Base-by-base conservation (phyloP, 2,329 filamentous ascomycete genomes). In the Venturia aucupariae region DNA sequence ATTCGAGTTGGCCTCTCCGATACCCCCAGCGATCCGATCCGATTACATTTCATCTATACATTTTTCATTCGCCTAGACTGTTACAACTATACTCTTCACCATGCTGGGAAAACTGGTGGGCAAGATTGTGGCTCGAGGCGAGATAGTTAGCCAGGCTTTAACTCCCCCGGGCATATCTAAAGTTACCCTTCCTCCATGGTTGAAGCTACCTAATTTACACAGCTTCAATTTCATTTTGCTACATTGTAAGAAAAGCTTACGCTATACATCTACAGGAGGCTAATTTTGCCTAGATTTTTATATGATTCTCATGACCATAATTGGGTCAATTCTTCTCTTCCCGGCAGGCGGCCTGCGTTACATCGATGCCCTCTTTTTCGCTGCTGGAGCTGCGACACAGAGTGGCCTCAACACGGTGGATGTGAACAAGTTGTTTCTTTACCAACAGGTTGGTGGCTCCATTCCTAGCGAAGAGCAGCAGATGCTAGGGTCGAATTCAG, bases 321-420 rank as follows among this genome's bases (percentile, higher is more conserved):
- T 92, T 59, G 86, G 86, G 19, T 96, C 92, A 0, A 78, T 97
- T 68, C 80, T 96, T 61, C 75, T 99, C 22, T 97, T 85, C 70
- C 84, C 82, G 22, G 79, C 78, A 4, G 84, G 84, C 32, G 77
- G 85, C 19, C 74, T 97, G 65, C 67, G 75, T 1, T 99, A 96
- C 71, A 90, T 94, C 69, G 92, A 99, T 79, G 87, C 92, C 2
- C 82, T 99, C 19, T 90, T 96, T 80, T 90, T 97, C 70, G 84
- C 89, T n/a, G 86, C 85, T 63, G 93, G 94, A 61, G 81, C 90
- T 65, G 88, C 91, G 67, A 97, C 93, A 0, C 94, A 99, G 76
- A 95, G 92, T 67, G 94, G 94, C 0, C 79, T 99, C 67, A 99
- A 99, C 74, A 90, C 93, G 77, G 70, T 83, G 66, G 79, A 83